Base-by-base conservation (phyloP, 805 yeast genomes). In the Teunomyces lycoperdinae region DNA sequence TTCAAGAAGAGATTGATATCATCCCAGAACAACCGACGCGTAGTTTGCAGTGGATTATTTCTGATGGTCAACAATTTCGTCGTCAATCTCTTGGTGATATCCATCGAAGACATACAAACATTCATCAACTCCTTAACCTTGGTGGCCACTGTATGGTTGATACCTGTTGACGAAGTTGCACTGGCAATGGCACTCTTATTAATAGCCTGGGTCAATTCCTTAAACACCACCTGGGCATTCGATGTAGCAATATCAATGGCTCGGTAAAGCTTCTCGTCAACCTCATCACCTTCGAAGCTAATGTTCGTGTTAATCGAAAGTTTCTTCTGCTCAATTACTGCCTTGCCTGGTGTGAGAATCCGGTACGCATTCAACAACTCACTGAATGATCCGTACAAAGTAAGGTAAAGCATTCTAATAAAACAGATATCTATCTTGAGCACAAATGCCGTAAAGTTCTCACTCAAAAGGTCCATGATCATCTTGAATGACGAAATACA, bases 1-100 rank as follows among this genome's bases (percentile, higher is more conserved):
- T 89, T 89, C 55, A 92, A 71, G 57, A 90, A 89, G 42, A 81
- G 68, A 61, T 88, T 90, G 30, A 89, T 85, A 54, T 87, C 91
- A 54, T 92, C 97, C 82, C 94, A 91, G 46, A 92, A 82, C 54
- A 75, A 74, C 49, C 79, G 75, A 51, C 87, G 82, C 31, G 84
- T 85, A 6, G 66, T 58, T 3, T 63, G 58, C 5, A 77, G 75
- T 6, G 79, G 72, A 36, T 75, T 80, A 13, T 74, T 66, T 30
- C 81, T 63, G 29, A 82, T 74, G 2, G 77, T 67, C 9, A 73
- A 68, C 44, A 91, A 69, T 45, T 83, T 78, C 10, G 70, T 69
- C 49, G 79, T 79, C 43, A 89, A 74, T 49, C 83, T 69, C 53
- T 84, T 83, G 8, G 96, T 87, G 36, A 86, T 78, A n/a, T 89